Base-by-base conservation (phyloP, 495 filamentous ascomycete genomes). In the Trichoderma asperelloides region DNA sequence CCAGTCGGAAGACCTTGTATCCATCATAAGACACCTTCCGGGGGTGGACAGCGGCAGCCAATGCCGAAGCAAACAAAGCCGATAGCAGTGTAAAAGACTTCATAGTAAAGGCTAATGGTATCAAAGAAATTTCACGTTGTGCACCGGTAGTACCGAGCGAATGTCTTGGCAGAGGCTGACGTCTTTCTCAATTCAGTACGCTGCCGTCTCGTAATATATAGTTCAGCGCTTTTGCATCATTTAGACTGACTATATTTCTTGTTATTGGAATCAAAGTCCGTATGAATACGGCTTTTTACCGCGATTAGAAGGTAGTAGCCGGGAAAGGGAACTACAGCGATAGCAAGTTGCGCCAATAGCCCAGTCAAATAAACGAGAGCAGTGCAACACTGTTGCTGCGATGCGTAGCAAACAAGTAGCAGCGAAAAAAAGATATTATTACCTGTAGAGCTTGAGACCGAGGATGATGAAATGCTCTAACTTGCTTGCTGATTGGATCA, bases 1-100 rank as follows among this genome's bases (percentile, higher is more conserved):
- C 15, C 30, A 77, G 65, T 21, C 80, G 78, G 62, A 78, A 80
- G 65, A 81, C 76, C 68, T 81, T 78, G 70, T 77, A 82, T 68
- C 79, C 80, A 70, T 79, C 75, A 65, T 82, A 83, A 37, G 71
- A 73, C 39, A 74, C 73, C 55, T 70, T 77, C 6, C n/a, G 23
- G 28, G 55, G 23, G 5, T 60, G 55, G 28, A 60, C 2, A 30
- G 16, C 55, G 27, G 55, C 55, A 30, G 55, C 55, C 13, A 25
- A 60, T 27, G 55, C 55, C 25, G 55, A 60, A 13, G 55, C 27
- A 60, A 27, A 21, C 3, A 60, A 30, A 25, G 55, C 27, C 23
- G 55, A 60, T 30, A 60, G 25, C 11, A 60, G 55, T 28, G 27
- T 13, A 30, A 33, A 13, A 18, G 25, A 60, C 55, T 60, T 60